Conservation (phyloP, 345 rosid genomes). For the Chamaenerion angustifolium region DNA sequence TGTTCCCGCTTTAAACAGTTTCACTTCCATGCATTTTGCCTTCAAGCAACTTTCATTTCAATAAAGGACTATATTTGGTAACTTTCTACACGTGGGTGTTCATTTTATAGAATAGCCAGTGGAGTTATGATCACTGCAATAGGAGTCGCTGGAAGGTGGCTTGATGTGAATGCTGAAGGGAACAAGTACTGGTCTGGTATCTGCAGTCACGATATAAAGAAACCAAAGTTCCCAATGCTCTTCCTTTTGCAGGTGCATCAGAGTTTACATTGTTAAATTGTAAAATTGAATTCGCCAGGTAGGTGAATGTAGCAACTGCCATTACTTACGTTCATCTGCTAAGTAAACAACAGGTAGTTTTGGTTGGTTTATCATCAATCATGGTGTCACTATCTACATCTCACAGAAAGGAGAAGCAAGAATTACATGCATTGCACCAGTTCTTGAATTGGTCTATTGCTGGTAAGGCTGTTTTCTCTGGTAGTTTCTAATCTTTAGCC, state of each 20-base stretch:
- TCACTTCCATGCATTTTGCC: not conserved
- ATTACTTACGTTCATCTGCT: not conserved
- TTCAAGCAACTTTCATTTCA: not conserved
- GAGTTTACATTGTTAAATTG: not conserved
- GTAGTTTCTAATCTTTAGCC: not conserved
- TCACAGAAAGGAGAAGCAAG: slow-evolving; percentile 78
- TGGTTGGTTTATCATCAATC: slow-evolving; percentile 64
- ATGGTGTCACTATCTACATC: slow-evolving; percentile 79
- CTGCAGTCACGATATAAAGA: slow-evolving; percentile 31
- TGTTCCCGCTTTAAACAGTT: slow-evolving; percentile 10
- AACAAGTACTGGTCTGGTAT: slow-evolving; percentile 61
- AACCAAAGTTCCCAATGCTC: slow-evolving; percentile 37
- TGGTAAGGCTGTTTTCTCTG: slow-evolving; percentile 25
- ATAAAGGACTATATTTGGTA: not conserved
- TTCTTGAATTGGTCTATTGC: slow-evolving; percentile 69
- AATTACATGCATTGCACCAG: slow-evolving; percentile 65
- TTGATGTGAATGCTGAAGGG: slow-evolving; percentile 45
- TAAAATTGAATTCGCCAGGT: too few species aligned
- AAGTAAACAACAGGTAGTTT: slow-evolving; percentile 27
- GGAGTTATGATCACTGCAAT: slow-evolving; percentile 53
- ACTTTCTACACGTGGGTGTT: slow-evolving; percentile 1
- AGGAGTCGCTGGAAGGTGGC: slow-evolving; percentile 72
- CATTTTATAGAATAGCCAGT: slow-evolving; percentile 47
- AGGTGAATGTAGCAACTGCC: too few species aligned
- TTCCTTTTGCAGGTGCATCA: slow-evolving; percentile 54